Base-by-base conservation (phyloP, 164 flowering plant species). In the Litsea cubeba region DNA sequence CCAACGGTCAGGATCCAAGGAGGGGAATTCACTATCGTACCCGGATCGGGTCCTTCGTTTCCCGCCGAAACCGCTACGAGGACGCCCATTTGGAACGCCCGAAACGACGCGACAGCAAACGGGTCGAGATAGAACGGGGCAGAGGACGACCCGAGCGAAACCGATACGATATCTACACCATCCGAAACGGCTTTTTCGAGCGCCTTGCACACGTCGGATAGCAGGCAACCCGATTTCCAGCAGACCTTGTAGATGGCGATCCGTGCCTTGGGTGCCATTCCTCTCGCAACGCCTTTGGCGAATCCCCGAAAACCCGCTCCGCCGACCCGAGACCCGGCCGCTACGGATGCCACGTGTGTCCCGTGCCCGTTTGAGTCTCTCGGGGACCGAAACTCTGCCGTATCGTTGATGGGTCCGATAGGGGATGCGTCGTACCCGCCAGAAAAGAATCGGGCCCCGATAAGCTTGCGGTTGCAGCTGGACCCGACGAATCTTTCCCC, bases 1-100 rank as follows among this genome's bases (percentile, higher is more conserved):
- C 74, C 82, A 28, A 79, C 82, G 69, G 76, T 79, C 26, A 74
- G 40, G 17, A 80, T 74, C 82, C 82, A 80, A 0, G 82, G 82
- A 58, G 82, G 72, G 12, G 66, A 67, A 65, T 80, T 76, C 3
- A 65, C 26, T 18, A 74, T 35, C 23, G 71, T 74, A 11, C 26
- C 71, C 10, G 5, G 11, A 32, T 57, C 6, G 4, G 76, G 76
- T 22, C 76, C 71, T 25, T 62, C 82, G 40, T 72, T 80, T 12
- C 71, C 74, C 3, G 79, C 77, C n/a, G 76, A 75, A n/a, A 23
- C 72, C 1, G 54, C 30, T 10, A 70, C 62, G 26, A 71, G 22
- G 2, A 76, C 65, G 1, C 76, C 71, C 17, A 3, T 22, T 18
- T 54, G 40, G 20, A 54, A 20, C 18, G 65, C 76, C 65, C 76